A percentile compares a stretch with the other conserved stretches of the same genome.
phyloP scores from a whole-genome alignment of 2,329 filamentous ascomycete genomes.

The Biscogniauxia marginata region DNA sequence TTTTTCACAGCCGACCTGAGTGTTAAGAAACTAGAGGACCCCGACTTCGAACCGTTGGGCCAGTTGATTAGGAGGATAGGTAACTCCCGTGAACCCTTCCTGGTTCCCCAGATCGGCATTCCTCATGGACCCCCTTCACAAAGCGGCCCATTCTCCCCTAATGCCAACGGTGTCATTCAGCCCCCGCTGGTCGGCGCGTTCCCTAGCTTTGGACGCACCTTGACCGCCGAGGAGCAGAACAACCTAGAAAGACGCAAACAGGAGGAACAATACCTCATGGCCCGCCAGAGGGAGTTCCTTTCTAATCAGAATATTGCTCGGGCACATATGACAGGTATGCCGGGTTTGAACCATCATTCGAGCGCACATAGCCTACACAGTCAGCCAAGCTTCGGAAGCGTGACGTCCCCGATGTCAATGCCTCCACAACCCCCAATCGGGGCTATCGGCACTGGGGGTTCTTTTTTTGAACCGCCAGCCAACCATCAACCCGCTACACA shows the following conservation, averaged over 20 bases:
- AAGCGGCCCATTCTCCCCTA: conserved; percentile 47
- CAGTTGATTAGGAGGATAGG: conserved; percentile 94
- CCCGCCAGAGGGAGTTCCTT: conserved; percentile 89
- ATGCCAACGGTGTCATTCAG: conserved; percentile 61
- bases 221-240: conserved; percentile 97
- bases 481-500: conserved; percentile 39
- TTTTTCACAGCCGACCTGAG: conserved; percentile 95
- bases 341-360: conserved; percentile 80
- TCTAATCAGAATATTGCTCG: conserved; percentile 82
- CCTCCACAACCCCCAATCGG: conserved; percentile 53
- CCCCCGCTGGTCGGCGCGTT: conserved; percentile 93
- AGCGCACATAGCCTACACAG: conserved; percentile 95
- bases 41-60: conserved; percentile 90
- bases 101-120: conserved; percentile 95
- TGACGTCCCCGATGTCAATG: conserved; percentile 77
- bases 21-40: conserved; percentile 92
- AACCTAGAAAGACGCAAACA: conserved; percentile 94
- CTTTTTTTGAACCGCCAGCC: conserved; percentile 66
- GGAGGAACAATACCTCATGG: conserved; percentile 96
- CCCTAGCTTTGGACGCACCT: conserved; percentile 91
- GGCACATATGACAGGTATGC: conserved; percentile 61
- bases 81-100: conserved; percentile 94
- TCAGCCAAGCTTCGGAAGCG: conserved; percentile 94
- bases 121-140: conserved; percentile 74
- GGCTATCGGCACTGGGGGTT: conserved; percentile 58